These are phyloP conservation scores for Camellia oleifera DNA, from an alignment of 179 eudicot genomes.

Conservation along the genomic window DNA sequence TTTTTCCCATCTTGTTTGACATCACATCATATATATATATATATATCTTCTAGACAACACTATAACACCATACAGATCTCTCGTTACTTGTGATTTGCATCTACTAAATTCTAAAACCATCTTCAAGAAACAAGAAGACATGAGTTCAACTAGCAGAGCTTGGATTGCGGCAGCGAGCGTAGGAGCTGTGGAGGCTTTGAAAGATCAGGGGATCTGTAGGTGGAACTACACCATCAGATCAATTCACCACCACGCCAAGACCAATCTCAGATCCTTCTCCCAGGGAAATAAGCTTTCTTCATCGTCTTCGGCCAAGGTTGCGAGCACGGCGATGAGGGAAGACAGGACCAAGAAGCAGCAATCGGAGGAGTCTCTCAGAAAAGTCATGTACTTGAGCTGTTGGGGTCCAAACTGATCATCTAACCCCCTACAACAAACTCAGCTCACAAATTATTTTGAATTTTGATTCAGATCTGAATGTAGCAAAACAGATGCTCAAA, in stretches of 20 bases:
- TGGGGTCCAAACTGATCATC: slow-evolving; percentile 21
- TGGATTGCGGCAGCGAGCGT: slow-evolving; percentile 33
- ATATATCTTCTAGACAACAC: too few relatives aligned
- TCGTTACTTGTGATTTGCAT: too few relatives aligned
- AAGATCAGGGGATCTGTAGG: slow-evolving; percentile 36
- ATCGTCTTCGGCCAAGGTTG: slow-evolving; percentile 10
- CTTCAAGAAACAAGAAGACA: background rate
- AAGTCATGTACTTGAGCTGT: slow-evolving; percentile 24
- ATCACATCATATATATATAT: too few relatives aligned
- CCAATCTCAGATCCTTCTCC: slow-evolving; percentile 21
- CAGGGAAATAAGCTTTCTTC: slow-evolving; percentile 21
- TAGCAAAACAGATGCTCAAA: background rate
- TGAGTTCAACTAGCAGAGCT: slow-evolving; percentile 25
- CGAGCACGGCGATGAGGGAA: background rate
- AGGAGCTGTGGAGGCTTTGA: slow-evolving; percentile 30
- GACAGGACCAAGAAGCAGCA: slow-evolving; percentile 10
- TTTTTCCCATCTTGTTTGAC: too few relatives aligned
- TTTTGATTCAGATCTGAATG: background rate
- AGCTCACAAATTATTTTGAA: background rate
- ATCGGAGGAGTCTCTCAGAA: slow-evolving; percentile 23
- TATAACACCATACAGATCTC: too few relatives aligned
- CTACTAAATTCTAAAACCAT: too few relatives aligned
- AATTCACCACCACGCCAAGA: slow-evolving; percentile 28
- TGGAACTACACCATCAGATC: slow-evolving; percentile 32
- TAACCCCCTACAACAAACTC: background rate